Base-by-base conservation (phyloP, 805 yeast species). In the Yarrowia alimentaria region DNA sequence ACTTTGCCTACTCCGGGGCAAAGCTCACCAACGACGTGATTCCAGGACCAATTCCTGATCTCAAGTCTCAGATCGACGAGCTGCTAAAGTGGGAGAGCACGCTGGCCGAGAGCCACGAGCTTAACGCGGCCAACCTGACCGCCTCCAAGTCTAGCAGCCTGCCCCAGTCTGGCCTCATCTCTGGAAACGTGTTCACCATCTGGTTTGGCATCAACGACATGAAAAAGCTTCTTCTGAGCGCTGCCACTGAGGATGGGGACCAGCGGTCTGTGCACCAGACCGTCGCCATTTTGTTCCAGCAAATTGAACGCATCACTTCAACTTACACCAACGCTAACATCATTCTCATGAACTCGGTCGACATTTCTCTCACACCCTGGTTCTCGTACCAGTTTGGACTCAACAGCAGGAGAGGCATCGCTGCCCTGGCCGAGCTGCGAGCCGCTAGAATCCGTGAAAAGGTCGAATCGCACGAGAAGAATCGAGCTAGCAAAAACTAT, bases 341-440 rank as follows among this genome's bases (percentile, higher is more conserved):
- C 13, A 28, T 40, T 19, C 33, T 40, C 33, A 40, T 40, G 47
- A 40, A 40, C 47, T 26, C 47, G 7, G 33, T 40, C n/a, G 47
- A 40, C 19, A 26, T 40, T 25, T 26, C 47, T 19, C 17, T 10
- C 26, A 40, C 47, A 1, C 47, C 47, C 4, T 40, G 47, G 47
- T 40, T 40, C 33, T 40, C 47, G 33, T 40, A 40, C 47, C 47
- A 40, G 47, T 40, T 40, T 40, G 47, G 47, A 9, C 25, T 40
- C 33, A 40, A 40, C 33, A 12, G 18, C 25, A 40, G 28, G 19
- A 24, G 47, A 11, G 47, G 47, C 3, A 33, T 33, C 3, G 25
- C 25, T 5, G 47, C 47, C 5, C 19, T 40, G 33, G 47, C 47
- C 5, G 47, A 40, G 5, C 19, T 40, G 7, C 25, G 47, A 13